Conservation (phyloP, 2,329 filamentous ascomycete genomes). For the Stromatinia cepivora region DNA sequence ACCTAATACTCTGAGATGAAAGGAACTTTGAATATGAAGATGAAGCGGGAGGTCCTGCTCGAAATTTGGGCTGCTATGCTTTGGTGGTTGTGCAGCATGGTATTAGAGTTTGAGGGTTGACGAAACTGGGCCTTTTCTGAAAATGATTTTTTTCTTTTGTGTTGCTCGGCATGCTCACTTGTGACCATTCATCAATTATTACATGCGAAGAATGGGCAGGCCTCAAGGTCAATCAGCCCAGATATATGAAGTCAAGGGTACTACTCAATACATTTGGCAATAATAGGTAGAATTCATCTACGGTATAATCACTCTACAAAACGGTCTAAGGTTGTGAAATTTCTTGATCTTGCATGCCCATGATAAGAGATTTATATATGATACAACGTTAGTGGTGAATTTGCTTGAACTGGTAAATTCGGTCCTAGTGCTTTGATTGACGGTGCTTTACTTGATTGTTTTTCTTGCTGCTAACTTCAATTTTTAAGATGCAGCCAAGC, state of each 20-base stretch:
- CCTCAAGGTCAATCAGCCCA: too few species aligned
- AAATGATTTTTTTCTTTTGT: neutral
- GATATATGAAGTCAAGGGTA: too few species aligned
- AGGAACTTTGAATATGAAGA: too few species aligned
- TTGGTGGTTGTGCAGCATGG: neutral
- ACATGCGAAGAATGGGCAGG: too few species aligned
- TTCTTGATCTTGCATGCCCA: neutral
- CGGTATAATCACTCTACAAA: neutral
- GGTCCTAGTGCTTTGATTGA: too few species aligned
- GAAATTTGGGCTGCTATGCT: neutral
- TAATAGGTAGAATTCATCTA: neutral
- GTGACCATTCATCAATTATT: too few species aligned
- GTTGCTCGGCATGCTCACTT: neutral
- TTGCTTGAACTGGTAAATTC: too few species aligned
- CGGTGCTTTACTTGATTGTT: too few species aligned
- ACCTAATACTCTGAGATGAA: neutral
- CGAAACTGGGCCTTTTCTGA: accelerated
- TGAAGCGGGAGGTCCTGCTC: accelerated
- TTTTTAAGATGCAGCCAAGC: too few species aligned
- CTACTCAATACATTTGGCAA: neutral
- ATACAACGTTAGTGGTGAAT: too few species aligned
- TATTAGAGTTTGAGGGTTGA: neutral
- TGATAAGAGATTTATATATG: too few species aligned
- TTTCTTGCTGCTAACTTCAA: too few species aligned
- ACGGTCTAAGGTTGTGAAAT: neutral